Evolutionary conservation across 495 filamentous ascomycete species (phyloP).

Genomic region (Filosporella fistucella): DNA sequence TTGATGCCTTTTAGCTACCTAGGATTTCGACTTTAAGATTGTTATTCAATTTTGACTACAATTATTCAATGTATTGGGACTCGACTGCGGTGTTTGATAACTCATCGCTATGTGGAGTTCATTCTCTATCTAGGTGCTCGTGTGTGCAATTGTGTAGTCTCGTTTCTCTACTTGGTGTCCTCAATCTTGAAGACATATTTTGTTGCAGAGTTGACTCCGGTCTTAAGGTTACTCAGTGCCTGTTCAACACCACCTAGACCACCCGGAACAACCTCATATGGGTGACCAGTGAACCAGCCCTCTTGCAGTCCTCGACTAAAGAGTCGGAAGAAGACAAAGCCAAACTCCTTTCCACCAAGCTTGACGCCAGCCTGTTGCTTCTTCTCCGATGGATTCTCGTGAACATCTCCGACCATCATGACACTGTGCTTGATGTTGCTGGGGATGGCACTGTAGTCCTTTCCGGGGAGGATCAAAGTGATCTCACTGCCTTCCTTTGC

Average conservation of each 20-base stretch:
- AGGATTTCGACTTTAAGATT: too few species aligned
- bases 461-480: conserved; percentile 47
- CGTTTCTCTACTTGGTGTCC: conserved; percentile 42
- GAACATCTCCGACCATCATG: conserved; percentile 47
- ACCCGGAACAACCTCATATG: conserved; percentile 53
- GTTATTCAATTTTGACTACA: too few species aligned
- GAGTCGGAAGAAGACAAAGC: conserved; percentile 36
- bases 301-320: conserved; percentile 42
- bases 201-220: conserved; percentile 58
- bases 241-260: conserved; percentile 55
- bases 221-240: conserved; percentile 51
- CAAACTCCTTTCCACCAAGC: conserved; percentile 48
- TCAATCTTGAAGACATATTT: conserved; percentile 69
- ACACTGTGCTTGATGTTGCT: conserved; percentile 27
- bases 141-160: too few species aligned
- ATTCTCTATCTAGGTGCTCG: too few species aligned
- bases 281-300: conserved; percentile 60
- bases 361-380: conserved; percentile 16
- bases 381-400: conserved; percentile 27
- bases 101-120: too few species aligned
- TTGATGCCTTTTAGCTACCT: too few species aligned
- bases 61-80: too few species aligned
- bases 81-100: too few species aligned
- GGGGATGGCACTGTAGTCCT: conserved; percentile 29
- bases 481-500: conserved; percentile 38